Evolutionary conservation across 768 basidiomycete species (phyloP).

Genomic region (Tricholoma bakamatsutake): DNA sequence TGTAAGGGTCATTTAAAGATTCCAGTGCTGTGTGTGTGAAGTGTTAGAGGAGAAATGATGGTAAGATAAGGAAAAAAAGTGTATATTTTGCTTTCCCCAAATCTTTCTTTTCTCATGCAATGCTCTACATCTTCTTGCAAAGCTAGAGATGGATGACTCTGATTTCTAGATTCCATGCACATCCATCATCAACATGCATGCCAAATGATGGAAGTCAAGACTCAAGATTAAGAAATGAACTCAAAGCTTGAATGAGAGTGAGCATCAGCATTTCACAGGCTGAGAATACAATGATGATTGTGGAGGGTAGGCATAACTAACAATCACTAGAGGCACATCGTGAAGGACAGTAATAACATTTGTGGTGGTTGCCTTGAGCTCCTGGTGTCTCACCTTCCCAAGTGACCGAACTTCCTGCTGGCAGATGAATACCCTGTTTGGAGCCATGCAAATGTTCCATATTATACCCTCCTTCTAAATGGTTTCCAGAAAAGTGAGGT

Average conservation of each 20-base stretch:
- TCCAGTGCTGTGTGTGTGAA: background rate
- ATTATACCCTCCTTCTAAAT: background rate
- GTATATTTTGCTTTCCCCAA: background rate
- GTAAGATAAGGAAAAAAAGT: background rate
- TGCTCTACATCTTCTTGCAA: too few relatives aligned
- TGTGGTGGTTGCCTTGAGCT: conserved; percentile 8
- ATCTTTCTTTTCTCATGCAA: background rate
- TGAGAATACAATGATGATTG: conserved; percentile 12
- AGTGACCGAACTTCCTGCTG: conserved; percentile 1
- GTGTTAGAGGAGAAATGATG: background rate
- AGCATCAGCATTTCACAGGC: too few relatives aligned
- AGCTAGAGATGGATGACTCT: too few relatives aligned
- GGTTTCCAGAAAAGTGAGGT: too few relatives aligned
- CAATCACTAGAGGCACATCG: conserved; percentile 13
- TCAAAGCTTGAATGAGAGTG: too few relatives aligned
- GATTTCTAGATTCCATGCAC: too few relatives aligned
- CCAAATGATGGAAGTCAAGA: too few relatives aligned
- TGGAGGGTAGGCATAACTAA: conserved; percentile 14
- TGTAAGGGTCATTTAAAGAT: too few relatives aligned
- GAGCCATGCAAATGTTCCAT: background rate
- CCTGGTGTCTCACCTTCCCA: conserved; percentile 14
- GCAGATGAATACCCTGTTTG: background rate
- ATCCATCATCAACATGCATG: too few relatives aligned
- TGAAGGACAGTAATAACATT: conserved; percentile 29
- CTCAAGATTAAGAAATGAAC: too few relatives aligned